Evolutionary conservation across 306 rosid genomes (phyloP).

Genomic region (Acacia confusa): DNA sequence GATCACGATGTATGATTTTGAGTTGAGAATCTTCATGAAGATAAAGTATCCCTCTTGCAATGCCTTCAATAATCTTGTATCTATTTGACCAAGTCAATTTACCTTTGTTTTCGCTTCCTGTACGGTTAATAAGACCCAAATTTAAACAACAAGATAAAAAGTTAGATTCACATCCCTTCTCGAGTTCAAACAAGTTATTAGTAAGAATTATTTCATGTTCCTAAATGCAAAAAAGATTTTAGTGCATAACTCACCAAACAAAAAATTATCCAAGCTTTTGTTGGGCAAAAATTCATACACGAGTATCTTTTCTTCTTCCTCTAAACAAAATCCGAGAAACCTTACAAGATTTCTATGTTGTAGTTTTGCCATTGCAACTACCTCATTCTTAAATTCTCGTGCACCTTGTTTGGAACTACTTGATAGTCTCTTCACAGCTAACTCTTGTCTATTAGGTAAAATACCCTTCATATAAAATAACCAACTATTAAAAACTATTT

Average conservation of each 20-base stretch:
- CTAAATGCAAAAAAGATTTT: not conserved
- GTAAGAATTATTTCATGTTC: not conserved
- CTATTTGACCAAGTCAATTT: not conserved
- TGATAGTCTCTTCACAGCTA: slow-evolving; percentile 49
- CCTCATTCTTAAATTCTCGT: slow-evolving; percentile 39
- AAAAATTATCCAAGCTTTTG: too few relatives aligned
- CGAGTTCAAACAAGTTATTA: not conserved
- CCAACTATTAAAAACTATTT: too few relatives aligned
- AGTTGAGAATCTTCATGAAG: not conserved
- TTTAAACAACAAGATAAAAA: not conserved
- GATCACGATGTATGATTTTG: not conserved
- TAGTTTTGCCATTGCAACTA: slow-evolving; percentile 21
- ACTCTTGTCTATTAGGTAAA: slow-evolving; percentile 23
- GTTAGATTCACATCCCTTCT: not conserved
- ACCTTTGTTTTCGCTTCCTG: not conserved
- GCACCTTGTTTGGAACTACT: slow-evolving; percentile 34
- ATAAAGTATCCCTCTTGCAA: not conserved
- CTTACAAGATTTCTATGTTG: not conserved
- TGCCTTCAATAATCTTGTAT: not conserved
- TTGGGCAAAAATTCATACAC: too few relatives aligned
- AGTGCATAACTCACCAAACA: too few relatives aligned
- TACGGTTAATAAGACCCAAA: not conserved
- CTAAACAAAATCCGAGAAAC: not conserved
- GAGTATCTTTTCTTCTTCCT: not conserved
- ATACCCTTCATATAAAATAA: slow-evolving; percentile 28